Evolutionary conservation across 2,329 filamentous ascomycete species (phyloP).

Genomic region (Dothideomycetidae sp.): DNA sequence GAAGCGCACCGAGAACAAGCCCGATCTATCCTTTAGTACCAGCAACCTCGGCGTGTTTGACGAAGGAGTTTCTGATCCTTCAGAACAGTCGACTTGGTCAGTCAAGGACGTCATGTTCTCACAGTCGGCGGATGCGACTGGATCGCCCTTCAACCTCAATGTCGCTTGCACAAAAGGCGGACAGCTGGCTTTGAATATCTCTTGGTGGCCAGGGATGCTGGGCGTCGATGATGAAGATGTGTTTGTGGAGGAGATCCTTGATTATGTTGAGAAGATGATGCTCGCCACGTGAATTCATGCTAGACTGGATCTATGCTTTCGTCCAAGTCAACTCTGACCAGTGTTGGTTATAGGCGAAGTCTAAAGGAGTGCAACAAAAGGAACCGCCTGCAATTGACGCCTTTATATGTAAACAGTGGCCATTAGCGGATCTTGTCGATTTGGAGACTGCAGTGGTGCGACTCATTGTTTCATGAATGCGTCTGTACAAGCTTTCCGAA

Average conservation of each 20-base stretch:
- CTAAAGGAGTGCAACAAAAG: too few species aligned
- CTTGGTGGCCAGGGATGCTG: slow-evolving; percentile 31
- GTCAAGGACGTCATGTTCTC: slow-evolving; percentile 29
- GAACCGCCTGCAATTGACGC: too few species aligned
- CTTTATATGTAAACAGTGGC: too few species aligned
- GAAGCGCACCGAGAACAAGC: slow-evolving; percentile 24
- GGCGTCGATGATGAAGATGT: slow-evolving; percentile 22
- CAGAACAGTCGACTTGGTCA: slow-evolving; percentile 7
- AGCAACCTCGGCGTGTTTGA: slow-evolving; percentile 19
- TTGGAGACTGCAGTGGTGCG: too few species aligned
- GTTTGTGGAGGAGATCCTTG: slow-evolving; percentile 15
- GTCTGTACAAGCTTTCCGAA: too few species aligned
- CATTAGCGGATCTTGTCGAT: too few species aligned
- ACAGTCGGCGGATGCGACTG: slow-evolving; percentile 28
- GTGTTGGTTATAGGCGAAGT: too few species aligned
- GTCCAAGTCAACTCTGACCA: too few species aligned
- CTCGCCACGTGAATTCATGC: too few species aligned
- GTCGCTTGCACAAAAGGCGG: slow-evolving; percentile 28
- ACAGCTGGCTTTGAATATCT: slow-evolving; percentile 24
- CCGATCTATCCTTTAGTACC: slow-evolving; percentile 27
- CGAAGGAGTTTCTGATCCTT: too few species aligned
- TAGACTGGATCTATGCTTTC: too few species aligned
- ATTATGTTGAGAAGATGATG: background rate
- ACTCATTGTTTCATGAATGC: too few species aligned
- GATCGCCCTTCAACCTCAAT: slow-evolving; percentile 28